Conservation (phyloP, 352 stramenopile species). For the Phytophthora lateralis region DNA sequence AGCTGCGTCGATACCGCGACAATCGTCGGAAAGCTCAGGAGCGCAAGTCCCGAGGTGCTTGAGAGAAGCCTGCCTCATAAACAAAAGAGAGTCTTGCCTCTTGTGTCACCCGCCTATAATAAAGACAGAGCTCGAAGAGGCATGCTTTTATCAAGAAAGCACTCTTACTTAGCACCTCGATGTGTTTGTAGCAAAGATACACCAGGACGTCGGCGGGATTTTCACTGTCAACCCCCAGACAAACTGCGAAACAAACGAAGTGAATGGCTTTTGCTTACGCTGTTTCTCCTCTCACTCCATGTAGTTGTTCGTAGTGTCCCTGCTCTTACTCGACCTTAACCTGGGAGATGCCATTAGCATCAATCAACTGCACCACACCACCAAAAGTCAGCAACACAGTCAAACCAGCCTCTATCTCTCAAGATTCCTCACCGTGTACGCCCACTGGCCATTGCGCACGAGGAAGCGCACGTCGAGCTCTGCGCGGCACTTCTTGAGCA, state of each 20-base stretch:
- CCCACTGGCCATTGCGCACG: conserved; percentile 87
- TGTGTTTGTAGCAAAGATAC: too few relatives aligned
- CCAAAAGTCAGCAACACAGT: conserved; percentile 3
- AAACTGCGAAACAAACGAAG: conserved; percentile 16
- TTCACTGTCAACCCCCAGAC: too few relatives aligned
- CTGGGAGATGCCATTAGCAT: conserved; percentile 68
- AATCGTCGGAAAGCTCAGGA: conserved; percentile 58
- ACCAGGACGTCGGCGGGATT: too few relatives aligned
- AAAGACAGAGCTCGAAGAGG: background rate
- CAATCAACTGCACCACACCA: conserved; percentile 52
- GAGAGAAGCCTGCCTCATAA: background rate
- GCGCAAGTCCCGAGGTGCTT: conserved; percentile 51
- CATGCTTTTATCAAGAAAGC: background rate
- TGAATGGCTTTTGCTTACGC: conserved; percentile 29
- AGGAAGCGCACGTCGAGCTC: conserved; percentile 88
- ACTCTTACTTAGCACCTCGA: background rate
- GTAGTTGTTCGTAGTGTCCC: background rate
- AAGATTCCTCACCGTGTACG: conserved; percentile 59
- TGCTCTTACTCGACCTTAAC: conserved; percentile 60
- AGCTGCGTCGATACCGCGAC: conserved; percentile 69
- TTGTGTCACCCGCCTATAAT: conserved; percentile 5
- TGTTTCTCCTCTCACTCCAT: conserved; percentile 5
- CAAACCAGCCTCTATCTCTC: background rate
- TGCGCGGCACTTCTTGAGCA: conserved; percentile 80
- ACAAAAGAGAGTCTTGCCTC: background rate